A percentile compares a stretch with the other conserved stretches of the same genome.
These are phyloP conservation scores for Aspergillus sergii DNA, from an alignment of 2,329 filamentous ascomycete genomes.

Conservation along the genomic window DNA sequence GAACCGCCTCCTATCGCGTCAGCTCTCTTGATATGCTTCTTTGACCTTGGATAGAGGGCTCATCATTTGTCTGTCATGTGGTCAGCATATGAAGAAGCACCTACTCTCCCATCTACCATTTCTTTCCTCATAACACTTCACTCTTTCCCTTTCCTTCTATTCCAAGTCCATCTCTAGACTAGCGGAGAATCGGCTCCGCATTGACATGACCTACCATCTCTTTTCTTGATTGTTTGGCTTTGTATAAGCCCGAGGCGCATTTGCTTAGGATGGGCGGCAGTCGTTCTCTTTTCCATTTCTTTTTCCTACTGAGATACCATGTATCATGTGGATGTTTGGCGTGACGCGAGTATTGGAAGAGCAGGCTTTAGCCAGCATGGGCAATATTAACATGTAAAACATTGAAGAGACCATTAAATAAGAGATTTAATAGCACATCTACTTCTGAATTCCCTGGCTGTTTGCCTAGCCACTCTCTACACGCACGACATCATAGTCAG, in stretches of 20 bases:
- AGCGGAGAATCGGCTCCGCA: background rate
- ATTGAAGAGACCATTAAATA: background rate
- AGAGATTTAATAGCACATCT: constrained; percentile 1
- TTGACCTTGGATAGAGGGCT: background rate
- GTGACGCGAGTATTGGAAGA: constrained; percentile 2
- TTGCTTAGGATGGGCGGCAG: background rate
- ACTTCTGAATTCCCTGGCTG: background rate
- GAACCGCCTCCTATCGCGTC: background rate
- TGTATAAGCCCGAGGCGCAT: background rate
- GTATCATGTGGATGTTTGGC: constrained; percentile 6
- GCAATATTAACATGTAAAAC: background rate
- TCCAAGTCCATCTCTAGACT: background rate
- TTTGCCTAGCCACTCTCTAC: background rate
- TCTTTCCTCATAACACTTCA: constrained; percentile 1
- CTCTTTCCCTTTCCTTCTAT: constrained; percentile 11
- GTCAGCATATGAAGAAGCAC: background rate
- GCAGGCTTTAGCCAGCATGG: constrained; percentile 1
- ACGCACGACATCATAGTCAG: background rate
- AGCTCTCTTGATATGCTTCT: background rate
- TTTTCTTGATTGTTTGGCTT: background rate
- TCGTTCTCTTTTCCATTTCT: background rate
- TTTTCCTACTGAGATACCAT: constrained; percentile 3
- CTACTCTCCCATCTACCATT: background rate
- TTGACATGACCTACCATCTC: background rate
- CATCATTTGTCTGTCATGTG: background rate